These are phyloP conservation scores for Apophysomyces ossiformis DNA, from an alignment of 371 early-diverging fungal genomes.

Conservation along the genomic window DNA sequence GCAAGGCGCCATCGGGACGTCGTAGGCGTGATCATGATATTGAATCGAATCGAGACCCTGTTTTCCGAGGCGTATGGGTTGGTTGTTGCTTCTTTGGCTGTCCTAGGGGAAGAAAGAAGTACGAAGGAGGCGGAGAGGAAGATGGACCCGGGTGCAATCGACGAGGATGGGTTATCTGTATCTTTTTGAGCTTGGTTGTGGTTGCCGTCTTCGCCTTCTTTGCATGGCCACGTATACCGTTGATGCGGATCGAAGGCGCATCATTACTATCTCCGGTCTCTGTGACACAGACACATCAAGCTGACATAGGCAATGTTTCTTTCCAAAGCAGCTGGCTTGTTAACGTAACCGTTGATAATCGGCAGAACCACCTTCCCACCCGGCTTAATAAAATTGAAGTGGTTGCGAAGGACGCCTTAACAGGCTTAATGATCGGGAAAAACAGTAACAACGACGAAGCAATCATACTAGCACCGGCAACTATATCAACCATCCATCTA, in stretches of 20 bases:
- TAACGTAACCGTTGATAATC: conserved; percentile 33
- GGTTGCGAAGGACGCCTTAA: conserved; percentile 34
- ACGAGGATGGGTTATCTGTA: conserved; percentile 21
- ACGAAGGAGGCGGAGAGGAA: not conserved
- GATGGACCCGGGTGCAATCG: conserved; percentile 13
- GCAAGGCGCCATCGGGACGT: not conserved
- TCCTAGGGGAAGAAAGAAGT: not conserved
- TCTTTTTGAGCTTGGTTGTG: conserved; percentile 23
- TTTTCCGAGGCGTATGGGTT: conserved; percentile 14
- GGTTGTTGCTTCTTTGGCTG: conserved; percentile 20
- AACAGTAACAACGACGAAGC: conserved; percentile 17
- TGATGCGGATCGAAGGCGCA: conserved; percentile 40
- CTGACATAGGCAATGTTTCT: conserved; percentile 25
- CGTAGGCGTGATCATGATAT: not conserved
- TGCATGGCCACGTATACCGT: conserved; percentile 38
- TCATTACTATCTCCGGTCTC: conserved; percentile 17
- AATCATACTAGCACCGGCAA: conserved; percentile 18
- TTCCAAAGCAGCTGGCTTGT: conserved; percentile 37
- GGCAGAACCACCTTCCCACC: conserved; percentile 35
- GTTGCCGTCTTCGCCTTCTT: conserved; percentile 23
- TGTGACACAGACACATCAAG: conserved; percentile 25
- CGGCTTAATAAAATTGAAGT: conserved; percentile 26
- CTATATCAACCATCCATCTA: conserved; percentile 31
- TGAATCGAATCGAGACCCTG: conserved; percentile 2
- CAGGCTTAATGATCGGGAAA: conserved; percentile 35